These are phyloP conservation scores for Colletotrichum theobromicola DNA, from an alignment of 2,329 filamentous ascomycete species.

Conservation along the genomic window DNA sequence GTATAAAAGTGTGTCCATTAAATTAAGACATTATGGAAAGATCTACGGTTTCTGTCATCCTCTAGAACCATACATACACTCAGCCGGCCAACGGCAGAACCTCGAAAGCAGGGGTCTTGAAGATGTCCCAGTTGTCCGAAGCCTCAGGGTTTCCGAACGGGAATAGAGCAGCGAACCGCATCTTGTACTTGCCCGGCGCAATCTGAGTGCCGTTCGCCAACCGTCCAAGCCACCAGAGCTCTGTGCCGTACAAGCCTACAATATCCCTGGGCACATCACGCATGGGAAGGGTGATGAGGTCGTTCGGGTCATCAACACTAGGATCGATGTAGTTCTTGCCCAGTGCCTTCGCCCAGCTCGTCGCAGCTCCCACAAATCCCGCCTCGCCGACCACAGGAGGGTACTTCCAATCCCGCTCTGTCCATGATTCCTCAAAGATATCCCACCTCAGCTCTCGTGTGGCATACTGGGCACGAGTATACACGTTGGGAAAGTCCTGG, in stretches of 20 bases:
- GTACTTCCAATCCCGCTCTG: conserved; percentile 45
- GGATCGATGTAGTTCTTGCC: conserved; percentile 40
- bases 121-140: conserved; percentile 18
- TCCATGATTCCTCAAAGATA: conserved; percentile 44
- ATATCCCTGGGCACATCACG: conserved; percentile 37
- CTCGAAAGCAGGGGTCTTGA: conserved; percentile 28
- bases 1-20: neutral
- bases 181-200: conserved; percentile 42
- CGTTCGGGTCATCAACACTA: conserved; percentile 36
- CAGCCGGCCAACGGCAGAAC: conserved; percentile 3
- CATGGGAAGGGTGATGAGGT: conserved; percentile 43
- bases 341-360: conserved; percentile 40
- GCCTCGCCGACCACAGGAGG: conserved; percentile 41
- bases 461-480: conserved; percentile 25
- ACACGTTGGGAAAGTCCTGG: conserved; percentile 31
- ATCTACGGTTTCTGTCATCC: neutral
- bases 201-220: conserved; percentile 46
- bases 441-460: conserved; percentile 32
- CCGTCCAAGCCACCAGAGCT: conserved; percentile 48
- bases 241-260: conserved; percentile 16
- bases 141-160: conserved; percentile 13
- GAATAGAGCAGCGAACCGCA: conserved; percentile 13
- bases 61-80: neutral
- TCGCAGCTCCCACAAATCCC: conserved; percentile 48
- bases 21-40: neutral